phyloP scores from a whole-genome alignment of 371 early-diverging fungal genomes.

The Gilbertella persicaria region DNA sequence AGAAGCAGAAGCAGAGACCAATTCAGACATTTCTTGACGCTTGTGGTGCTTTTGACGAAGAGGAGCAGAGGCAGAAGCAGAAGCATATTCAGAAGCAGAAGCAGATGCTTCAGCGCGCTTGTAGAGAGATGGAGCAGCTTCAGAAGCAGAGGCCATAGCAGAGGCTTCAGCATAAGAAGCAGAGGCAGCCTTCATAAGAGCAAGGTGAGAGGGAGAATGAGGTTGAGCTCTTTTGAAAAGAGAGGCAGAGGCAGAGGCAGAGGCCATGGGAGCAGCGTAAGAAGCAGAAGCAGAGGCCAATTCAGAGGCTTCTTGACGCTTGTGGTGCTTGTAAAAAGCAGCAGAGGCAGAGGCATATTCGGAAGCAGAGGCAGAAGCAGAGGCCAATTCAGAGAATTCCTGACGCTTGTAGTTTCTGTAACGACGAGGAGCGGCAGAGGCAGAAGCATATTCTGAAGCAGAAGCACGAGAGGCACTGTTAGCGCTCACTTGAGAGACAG shows the following conservation, averaged over 20 bases:
- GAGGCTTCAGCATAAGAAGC: background rate
- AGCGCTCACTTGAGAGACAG: background rate
- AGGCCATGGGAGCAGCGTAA: background rate
- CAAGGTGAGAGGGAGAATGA: background rate
- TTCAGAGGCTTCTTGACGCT: no score
- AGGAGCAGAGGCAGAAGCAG: constrained; percentile 7
- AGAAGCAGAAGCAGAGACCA: constrained; percentile 5
- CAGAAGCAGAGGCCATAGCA: background rate
- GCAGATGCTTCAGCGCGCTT: constrained; percentile 4
- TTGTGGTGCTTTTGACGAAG: background rate
- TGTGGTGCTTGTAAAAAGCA: no score
- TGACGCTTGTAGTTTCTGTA: no score
- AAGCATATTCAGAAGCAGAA: background rate
- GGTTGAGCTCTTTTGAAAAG: background rate
- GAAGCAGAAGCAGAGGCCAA: constrained; percentile 2
- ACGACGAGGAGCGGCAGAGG: background rate
- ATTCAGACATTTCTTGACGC: no score
- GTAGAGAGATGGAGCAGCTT: background rate
- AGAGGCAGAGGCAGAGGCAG: background rate
- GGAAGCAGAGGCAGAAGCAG: constrained; percentile 7
- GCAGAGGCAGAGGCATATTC: background rate
- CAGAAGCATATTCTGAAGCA: background rate
- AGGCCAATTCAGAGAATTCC: no score
- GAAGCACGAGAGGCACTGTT: background rate
- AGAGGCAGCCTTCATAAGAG: background rate